Evolutionary conservation across 2,329 filamentous ascomycete species (phyloP).

Genomic region (Hypomyces rosellus): DNA sequence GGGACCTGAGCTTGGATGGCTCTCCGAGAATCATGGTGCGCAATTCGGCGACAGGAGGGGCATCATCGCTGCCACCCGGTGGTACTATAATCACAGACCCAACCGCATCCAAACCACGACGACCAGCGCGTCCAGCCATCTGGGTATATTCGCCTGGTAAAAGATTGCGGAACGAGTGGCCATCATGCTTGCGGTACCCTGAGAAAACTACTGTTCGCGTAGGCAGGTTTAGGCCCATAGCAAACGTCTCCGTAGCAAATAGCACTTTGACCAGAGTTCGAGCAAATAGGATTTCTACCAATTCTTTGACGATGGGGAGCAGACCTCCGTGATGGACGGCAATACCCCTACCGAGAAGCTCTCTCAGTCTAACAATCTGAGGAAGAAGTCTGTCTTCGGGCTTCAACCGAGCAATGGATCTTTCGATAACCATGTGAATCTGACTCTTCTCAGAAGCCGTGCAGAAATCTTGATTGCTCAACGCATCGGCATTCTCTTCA

Average conservation of each 20-base stretch:
- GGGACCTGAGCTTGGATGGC: slow-evolving; percentile 88
- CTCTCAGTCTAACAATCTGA: slow-evolving; percentile 81
- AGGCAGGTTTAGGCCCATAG: slow-evolving; percentile 94
- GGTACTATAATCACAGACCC: slow-evolving; percentile 93
- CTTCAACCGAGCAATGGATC: slow-evolving; percentile 84
- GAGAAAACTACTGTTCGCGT: slow-evolving; percentile 97
- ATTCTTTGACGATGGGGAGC: slow-evolving; percentile 92
- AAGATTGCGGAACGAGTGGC: slow-evolving; percentile 82
- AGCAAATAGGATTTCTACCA: slow-evolving; percentile 94
- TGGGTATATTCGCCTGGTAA: slow-evolving; percentile 96
- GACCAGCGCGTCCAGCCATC: slow-evolving; percentile 92
- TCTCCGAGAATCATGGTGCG: slow-evolving; percentile 94
- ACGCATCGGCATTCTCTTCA: slow-evolving; percentile 91
- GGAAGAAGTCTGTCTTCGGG: slow-evolving; percentile 85
- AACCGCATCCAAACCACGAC: slow-evolving; percentile 85
- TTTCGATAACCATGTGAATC: slow-evolving; percentile 96
- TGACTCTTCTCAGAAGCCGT: slow-evolving; percentile 91
- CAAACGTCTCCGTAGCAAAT: slow-evolving; percentile 97
- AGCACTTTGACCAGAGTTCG: slow-evolving; percentile 93
- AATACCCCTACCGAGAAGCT: slow-evolving; percentile 80
- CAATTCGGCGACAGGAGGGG: slow-evolving; percentile 75
- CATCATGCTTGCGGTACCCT: slow-evolving; percentile 93
- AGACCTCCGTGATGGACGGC: slow-evolving; percentile 95
- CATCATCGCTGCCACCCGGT: slow-evolving; percentile 71
- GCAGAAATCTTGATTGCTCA: slow-evolving; percentile 93